phyloP scores from a whole-genome alignment of 441 rosid genomes.

The Kokia cookei region DNA sequence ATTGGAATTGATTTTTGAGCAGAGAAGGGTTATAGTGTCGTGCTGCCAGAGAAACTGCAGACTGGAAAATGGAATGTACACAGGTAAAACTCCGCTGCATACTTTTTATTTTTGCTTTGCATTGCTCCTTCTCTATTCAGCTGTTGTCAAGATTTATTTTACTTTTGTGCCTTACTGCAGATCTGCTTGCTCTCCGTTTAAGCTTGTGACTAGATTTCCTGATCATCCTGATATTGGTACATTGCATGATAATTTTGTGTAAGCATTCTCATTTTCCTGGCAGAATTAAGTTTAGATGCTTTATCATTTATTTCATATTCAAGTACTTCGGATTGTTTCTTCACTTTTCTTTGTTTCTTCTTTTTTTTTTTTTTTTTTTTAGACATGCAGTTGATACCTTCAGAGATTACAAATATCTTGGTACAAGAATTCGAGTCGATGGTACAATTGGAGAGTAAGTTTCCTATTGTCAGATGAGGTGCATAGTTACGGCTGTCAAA shows the following conservation, averaged over 20 bases:
- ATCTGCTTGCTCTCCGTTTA: constrained; percentile 74
- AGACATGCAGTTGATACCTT: constrained; percentile 78
- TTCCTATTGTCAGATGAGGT: constrained; percentile 4
- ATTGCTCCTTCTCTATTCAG: neutral
- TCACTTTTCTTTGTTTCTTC: neutral
- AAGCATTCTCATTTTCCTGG: constrained; percentile 26
- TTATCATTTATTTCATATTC: constrained; percentile 2
- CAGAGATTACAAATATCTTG: constrained; percentile 84
- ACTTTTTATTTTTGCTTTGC: constrained; percentile 1
- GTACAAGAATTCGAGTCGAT: constrained; percentile 79
- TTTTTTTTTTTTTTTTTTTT: constrained; percentile 6
- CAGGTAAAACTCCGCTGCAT: constrained; percentile 39
- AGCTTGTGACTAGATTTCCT: constrained; percentile 71
- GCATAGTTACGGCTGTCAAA: constrained; percentile 1
- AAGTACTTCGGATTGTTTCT: constrained; percentile 8
- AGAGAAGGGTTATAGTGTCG: constrained; percentile 93
- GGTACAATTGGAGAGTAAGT: constrained; percentile 99
- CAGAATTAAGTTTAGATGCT: neutral
- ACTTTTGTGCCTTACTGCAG: constrained; percentile 28
- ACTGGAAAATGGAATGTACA: constrained; percentile 95
- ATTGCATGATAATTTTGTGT: constrained; percentile 93
- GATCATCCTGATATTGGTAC: constrained; percentile 93
- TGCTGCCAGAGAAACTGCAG: constrained; percentile 92
- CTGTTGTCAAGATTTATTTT: constrained; percentile 2
- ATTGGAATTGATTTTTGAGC: constrained; percentile 22